Base-by-base conservation (phyloP, 495 filamentous ascomycete species). In the Podospora tetraspora region DNA sequence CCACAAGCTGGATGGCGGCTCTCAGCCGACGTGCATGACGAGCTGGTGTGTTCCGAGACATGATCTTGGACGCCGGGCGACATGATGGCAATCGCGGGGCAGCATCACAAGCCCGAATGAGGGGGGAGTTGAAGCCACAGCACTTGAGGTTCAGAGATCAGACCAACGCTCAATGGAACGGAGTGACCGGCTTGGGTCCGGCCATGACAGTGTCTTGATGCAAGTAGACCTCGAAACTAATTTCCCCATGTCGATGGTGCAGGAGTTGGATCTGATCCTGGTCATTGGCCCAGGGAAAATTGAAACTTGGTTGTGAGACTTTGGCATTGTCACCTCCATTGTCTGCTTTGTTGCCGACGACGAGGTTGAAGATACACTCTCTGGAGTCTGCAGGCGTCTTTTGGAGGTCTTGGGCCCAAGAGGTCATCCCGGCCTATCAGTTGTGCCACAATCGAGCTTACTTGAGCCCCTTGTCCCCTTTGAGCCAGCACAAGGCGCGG, bases 401-500 rank as follows among this genome's bases (percentile, higher is more conserved):
- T 30, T 30, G 34, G 12, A 43, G 19, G 43, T n/a, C 12, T 13
- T n/a, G 6, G 43, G 0, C 43, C 43, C 43, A n/a, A 52, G 59
- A 29, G 59, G 59, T 25, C 23, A 13, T 60, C 22, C 30, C 64
- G 63, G 63, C 66, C 66, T 66, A 68, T 68, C 66, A 68, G 21
- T 64, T 25, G 66, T 29, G 68, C 69, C 71, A 69, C 61, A 76
- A 68, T 73, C 71, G 56, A 66, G 74, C 73, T 71, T 68, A 62
- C 59, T 60, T 60, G 11, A 24, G 23, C 59, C 59, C 59, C 27
- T 60, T 60, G 23, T 24, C 59, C 59, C 30, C 30, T 62, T 32
- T 62, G 29, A 22, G 30, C 27, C 61, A 24, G 30, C n/a, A 13
- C 43, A 52, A 5, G 11, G 61, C 3, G 37, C 37, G 37, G 37